Conservation (phyloP, 1,139 yeast species). For the Waltiozyma sp. region DNA sequence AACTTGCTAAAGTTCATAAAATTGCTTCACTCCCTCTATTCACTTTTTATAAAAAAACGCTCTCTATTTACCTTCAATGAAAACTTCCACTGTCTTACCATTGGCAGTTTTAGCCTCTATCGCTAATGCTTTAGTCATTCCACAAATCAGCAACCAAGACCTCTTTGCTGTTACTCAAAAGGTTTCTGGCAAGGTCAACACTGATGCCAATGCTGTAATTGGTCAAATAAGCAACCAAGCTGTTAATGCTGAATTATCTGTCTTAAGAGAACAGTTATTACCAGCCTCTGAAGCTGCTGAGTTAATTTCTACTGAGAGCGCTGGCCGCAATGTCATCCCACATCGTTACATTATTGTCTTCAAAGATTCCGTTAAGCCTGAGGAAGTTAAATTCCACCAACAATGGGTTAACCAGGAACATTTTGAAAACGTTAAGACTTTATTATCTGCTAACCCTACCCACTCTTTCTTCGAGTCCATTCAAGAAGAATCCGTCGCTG, state of each 20-base stretch:
- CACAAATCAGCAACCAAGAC: conserved; percentile 25
- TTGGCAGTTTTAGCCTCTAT: conserved; percentile 42
- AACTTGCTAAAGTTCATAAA: not conserved
- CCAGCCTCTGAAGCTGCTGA: conserved; percentile 28
- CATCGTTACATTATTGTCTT: conserved; percentile 72
- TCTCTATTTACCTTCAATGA: conserved; percentile 18
- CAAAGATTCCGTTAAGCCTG: conserved; percentile 45
- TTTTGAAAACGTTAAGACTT: conserved; percentile 13
- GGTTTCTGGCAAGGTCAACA: conserved; percentile 7
- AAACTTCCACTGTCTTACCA: conserved; percentile 23
- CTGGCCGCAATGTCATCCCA: conserved; percentile 43
- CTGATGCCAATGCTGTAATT: conserved; percentile 4
- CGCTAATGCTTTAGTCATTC: conserved; percentile 58
- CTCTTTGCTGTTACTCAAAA: conserved; percentile 8
- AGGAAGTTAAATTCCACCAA: conserved; percentile 49
- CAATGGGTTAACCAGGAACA: conserved; percentile 38
- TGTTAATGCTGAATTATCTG: conserved; percentile 15
- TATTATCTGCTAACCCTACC: conserved; percentile 16
- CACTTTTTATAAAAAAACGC: too few relatives aligned
- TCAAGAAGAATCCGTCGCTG: conserved; percentile 12
- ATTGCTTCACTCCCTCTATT: not conserved
- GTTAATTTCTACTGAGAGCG: conserved; percentile 28
- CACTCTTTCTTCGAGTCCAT: conserved; percentile 13
- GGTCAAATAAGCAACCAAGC: conserved; percentile 6
- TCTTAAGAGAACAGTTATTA: conserved; percentile 13